Conservation (phyloP, 768 basidiomycete species). For the Termitomyces sp. region DNA sequence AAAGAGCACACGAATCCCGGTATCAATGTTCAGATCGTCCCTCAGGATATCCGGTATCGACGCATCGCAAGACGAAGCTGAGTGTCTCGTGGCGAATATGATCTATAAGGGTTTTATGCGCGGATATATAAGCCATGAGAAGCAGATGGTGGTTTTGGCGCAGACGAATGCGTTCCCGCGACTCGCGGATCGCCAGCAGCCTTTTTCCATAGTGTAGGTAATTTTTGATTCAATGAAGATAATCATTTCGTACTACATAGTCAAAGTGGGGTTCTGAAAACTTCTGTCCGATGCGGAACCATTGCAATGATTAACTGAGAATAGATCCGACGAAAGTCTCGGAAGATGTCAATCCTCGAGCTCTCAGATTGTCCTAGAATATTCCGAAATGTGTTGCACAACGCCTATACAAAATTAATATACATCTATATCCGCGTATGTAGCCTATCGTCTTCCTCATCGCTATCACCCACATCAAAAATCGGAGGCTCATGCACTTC, state of each 20-base stretch:
- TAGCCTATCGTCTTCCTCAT: slow-evolving; percentile 40
- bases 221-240: neutral
- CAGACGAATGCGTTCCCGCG: slow-evolving; percentile 78
- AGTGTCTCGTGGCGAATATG: slow-evolving; percentile 94
- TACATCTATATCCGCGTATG: slow-evolving; percentile 4
- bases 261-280: neutral
- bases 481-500: slow-evolving; percentile 35
- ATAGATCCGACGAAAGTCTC: too few species aligned
- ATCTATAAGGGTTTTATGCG: slow-evolving; percentile 90
- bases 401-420: neutral
- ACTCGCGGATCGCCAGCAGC: slow-evolving; percentile 57
- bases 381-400: neutral
- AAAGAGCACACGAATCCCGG: slow-evolving; percentile 74
- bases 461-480: slow-evolving; percentile 58
- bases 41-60: slow-evolving; percentile 68
- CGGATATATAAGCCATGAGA: slow-evolving; percentile 96
- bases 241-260: neutral
- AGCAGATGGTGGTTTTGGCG: slow-evolving; percentile 89
- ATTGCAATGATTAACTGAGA: too few species aligned
- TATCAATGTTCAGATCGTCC: slow-evolving; percentile 78
- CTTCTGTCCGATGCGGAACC: neutral
- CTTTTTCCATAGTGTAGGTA: slow-evolving; percentile 38
- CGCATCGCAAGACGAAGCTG: slow-evolving; percentile 77
- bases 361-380: neutral
- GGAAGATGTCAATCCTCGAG: too few species aligned